A percentile compares a stretch with the other conserved stretches of the same genome.
Conservation (phyloP, 805 yeast genomes). For the Yarrowia sp. region DNA sequence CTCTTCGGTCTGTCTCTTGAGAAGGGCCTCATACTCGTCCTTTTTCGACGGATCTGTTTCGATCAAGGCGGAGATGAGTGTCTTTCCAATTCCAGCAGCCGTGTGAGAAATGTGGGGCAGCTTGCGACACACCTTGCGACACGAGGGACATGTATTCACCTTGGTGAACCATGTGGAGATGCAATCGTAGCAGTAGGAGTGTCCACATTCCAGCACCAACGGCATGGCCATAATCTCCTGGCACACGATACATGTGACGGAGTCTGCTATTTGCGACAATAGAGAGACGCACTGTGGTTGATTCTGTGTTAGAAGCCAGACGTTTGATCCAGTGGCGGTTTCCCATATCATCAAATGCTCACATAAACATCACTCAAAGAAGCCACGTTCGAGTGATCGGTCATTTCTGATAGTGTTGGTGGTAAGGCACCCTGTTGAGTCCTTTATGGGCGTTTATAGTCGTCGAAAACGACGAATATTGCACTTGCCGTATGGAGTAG, state of each 20-base stretch:
- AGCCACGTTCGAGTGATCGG: not conserved
- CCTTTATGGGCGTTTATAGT: not conserved
- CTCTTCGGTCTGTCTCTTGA: slow-evolving; percentile 3
- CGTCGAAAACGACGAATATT: not conserved
- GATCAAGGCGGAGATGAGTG: slow-evolving; percentile 2
- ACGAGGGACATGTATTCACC: slow-evolving; percentile 44
- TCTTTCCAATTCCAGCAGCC: not conserved
- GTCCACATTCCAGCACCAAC: slow-evolving; percentile 65
- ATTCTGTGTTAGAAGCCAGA: slow-evolving; percentile 15
- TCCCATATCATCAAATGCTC: not conserved
- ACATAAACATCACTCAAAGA: not conserved
- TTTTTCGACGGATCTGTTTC: slow-evolving; percentile 6
- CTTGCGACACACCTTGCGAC: slow-evolving; percentile 40
- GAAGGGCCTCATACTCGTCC: slow-evolving; percentile 6
- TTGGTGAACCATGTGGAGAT: slow-evolving; percentile 47
- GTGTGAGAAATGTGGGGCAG: slow-evolving; percentile 26
- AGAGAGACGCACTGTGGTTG: slow-evolving; percentile 6
- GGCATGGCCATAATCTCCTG: slow-evolving; percentile 68
- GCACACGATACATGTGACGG: slow-evolving; percentile 60
- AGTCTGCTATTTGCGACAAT: slow-evolving; percentile 42
- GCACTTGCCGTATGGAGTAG: too few relatives aligned
- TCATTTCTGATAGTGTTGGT: not conserved
- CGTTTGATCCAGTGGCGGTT: too few relatives aligned
- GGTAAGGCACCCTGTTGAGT: not conserved
- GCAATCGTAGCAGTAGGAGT: slow-evolving; percentile 64